Base-by-base conservation (phyloP, 208 protist genomes). In the Wallacemonas sp. region DNA sequence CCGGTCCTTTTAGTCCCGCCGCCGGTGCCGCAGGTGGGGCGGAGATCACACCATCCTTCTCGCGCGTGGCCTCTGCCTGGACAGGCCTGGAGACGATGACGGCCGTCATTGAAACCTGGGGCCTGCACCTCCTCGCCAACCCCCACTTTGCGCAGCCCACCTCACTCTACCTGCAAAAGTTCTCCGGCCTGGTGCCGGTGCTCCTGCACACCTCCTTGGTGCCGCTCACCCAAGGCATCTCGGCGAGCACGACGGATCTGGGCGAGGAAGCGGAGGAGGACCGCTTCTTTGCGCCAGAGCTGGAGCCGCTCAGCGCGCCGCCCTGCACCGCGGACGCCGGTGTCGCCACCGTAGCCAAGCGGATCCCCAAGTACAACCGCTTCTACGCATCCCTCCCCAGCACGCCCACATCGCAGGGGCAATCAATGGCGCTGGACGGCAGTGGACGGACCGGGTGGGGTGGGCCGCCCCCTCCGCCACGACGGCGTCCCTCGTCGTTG, bases 111-210 rank as follows among this genome's bases (percentile, higher is more conserved):
- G 76, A 71, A 9, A 79, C 68, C 0, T 94, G 89, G 85, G 80
- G 64, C 21, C 50, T 83, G 50, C 85, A 91, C 71, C 75, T 94
- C 21, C 70, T 92, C 26, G 69, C 58, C 29, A 76, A 83, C 65
- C 74, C 79, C 29, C 66, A 92, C 63, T 85, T 76, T 53, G 74
- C 79, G 2, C 75, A 81, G 65, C 89, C 89, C 9, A 81, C 73
- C 38, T 67, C 83, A 10, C 53, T 91, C 52, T 91, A 78, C 50
- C 65, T 95, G 41, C 85, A 92, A 64, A 69, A 73, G 32, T 92
- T 84, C 63, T 42, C 68, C 17, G 85, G 83, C 24, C 74, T 95
- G 44, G 71, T 79, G 13, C 83, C 83, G 0, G 67, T 68, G 29
- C 44, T 94, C 66, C 70, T 71, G 58, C 58, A 70, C 29, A 80